Evolutionary conservation across 2,329 filamentous ascomycete species (phyloP).

Genomic region (Cercospora nicotianae): DNA sequence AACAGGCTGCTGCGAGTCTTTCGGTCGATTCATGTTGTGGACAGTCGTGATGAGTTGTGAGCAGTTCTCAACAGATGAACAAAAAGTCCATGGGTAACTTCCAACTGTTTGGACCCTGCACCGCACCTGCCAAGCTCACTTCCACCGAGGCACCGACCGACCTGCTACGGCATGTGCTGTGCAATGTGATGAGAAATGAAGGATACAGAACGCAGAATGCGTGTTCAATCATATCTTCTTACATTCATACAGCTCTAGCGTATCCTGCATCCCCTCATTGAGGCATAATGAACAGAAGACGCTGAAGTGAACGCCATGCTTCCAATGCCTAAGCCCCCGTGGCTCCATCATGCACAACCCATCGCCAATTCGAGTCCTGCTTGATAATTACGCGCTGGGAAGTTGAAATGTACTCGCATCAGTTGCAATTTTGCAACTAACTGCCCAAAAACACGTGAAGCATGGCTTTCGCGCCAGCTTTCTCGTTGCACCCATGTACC

Average conservation of each 20-base stretch:
- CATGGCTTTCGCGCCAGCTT: conserved; percentile 21
- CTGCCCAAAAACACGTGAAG: conserved; percentile 36
- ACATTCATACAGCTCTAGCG: neutral
- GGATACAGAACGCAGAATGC: neutral
- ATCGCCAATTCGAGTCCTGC: neutral
- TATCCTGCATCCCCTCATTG: neutral
- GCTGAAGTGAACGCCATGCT: neutral
- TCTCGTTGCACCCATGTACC: conserved; percentile 43
- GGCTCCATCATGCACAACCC: neutral
- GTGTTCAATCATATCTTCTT: neutral
- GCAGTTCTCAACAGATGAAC: neutral
- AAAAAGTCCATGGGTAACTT: neutral
- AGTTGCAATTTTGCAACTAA: conserved; percentile 12
- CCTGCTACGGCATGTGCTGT: neutral
- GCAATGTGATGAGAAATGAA: neutral
- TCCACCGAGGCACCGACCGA: neutral
- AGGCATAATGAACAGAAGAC: neutral
- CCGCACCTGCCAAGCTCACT: conserved; percentile 3
- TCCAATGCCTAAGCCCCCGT: neutral
- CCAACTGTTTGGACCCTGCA: neutral
- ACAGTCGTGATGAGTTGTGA: neutral
- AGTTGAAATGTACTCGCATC: neutral
- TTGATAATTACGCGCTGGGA: neutral
- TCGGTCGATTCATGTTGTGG: conserved; percentile 30
- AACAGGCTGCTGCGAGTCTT: conserved; percentile 30